Conservation (phyloP, 1,284 basidiomycete genomes). For the Papiliotrema flavescens region DNA sequence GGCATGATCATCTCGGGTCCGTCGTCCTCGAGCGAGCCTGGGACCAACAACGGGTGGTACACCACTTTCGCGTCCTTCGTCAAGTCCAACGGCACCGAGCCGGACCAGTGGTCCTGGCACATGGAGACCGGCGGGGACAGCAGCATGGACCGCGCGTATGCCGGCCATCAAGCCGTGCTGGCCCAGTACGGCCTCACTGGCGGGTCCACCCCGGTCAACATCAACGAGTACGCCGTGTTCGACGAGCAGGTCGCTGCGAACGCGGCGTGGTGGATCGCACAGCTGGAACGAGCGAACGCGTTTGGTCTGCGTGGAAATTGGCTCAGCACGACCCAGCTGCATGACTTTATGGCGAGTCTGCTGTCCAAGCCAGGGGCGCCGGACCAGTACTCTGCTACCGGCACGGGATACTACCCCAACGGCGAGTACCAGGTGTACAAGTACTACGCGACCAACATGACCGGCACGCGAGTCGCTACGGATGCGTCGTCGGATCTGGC, state of each 20-base stretch:
- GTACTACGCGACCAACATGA: conserved; percentile 8
- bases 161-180: conserved; percentile 1
- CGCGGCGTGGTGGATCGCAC: conserved; percentile 10
- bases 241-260: conserved; percentile 7
- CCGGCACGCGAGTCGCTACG: conserved; percentile 6
- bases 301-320: conserved; percentile 11
- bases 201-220: conserved; percentile 2
- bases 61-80: conserved; percentile 4
- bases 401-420: conserved; percentile 8
- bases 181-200: conserved; percentile 5
- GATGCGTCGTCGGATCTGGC: conserved; percentile 4
- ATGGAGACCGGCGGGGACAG: conserved; percentile 7
- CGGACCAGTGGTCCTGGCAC: conserved; percentile 10
- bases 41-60: conserved; percentile 7
- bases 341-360: conserved; percentile 9
- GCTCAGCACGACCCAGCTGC: conserved; percentile 7
- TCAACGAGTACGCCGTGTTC: conserved; percentile 12
- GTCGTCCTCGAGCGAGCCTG: conserved; percentile 4
- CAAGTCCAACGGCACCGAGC: conserved; percentile 1
- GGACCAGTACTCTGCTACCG: conserved; percentile 3
- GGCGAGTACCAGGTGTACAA: conserved; percentile 14
- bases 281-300: conserved; percentile 6
- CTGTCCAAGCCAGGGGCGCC: conserved; percentile 6
- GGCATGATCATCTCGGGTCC: conserved; percentile 6
- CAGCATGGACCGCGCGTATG: not conserved